Evolutionary conservation across 345 rosid species (phyloP), one percentile per base, ranked within the genome.

Genomic region (Salix caprea): DNA sequence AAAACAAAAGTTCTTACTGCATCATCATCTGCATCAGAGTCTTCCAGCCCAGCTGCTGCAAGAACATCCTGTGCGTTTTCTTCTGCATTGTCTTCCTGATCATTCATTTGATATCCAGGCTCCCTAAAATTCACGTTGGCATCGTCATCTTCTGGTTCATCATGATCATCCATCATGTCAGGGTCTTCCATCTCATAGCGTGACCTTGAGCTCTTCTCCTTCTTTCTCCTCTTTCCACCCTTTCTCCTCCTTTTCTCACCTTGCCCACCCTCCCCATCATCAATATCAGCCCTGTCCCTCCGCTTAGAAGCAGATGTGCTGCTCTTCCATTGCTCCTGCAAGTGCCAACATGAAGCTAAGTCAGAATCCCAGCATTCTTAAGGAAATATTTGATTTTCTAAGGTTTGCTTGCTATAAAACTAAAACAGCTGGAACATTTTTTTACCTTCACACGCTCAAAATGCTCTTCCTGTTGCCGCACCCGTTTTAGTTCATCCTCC

Each of bases 271-370:
- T 91, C 98, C 54, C 91, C 98, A 40, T 91, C 97, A 75, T 88
- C 94, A 39, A 88, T 83, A 62, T 91, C 99, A 32, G 82, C 76
- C 77, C 97, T 91, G 18, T 96, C 98, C 88, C 86, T 90, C 42
- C 98, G 84, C 86, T 90, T 96, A 56, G 97, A 90, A 76, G 83
- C 88, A 83, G 84, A 82, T 71, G 85, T 80, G 80, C 83, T 87
- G 81, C 88, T 93, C 89, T 90, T 96, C 99, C 99, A 93, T 90
- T 91, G 98, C 85, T 96, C 99, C 98, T 93, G 83, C 26, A 72
- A 75, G 75, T 50, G 61, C 40, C 74, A 72, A 48, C 42, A 67
- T 26, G 12, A 30, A 30, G 64, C 44, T 1, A 65, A 69, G 82
- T 78, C 74, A 71, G 36, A 67, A 67, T 66, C 37, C 78, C 80